A percentile compares a stretch with the other conserved stretches of the same genome.
Conservation (phyloP, 176 grass and related monocot species). For the Poa pratensis region DNA sequence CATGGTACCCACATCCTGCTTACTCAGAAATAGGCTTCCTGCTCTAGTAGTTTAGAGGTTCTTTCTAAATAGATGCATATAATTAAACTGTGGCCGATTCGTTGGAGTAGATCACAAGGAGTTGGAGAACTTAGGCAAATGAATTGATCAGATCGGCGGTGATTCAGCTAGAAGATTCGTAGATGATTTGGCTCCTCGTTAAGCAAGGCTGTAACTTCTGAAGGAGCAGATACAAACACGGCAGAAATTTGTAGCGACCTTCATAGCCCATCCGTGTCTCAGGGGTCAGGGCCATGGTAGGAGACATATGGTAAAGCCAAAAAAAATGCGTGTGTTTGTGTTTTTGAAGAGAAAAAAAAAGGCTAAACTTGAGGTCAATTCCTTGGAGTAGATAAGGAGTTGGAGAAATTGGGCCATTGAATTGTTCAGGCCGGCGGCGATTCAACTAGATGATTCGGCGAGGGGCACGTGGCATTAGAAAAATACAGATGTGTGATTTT, state of each 20-base stretch:
- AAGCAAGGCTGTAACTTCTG: too few species aligned
- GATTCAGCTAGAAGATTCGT: too few species aligned
- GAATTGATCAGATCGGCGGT: too few species aligned
- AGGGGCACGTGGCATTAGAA: background rate
- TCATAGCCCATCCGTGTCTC: background rate
- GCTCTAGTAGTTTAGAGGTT: too few species aligned
- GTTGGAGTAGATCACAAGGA: too few species aligned
- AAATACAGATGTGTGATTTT: background rate
- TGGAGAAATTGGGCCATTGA: background rate
- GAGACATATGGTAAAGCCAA: background rate
- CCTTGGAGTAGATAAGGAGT: background rate
- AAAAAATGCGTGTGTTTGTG: background rate
- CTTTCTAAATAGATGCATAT: too few species aligned
- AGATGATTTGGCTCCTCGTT: too few species aligned
- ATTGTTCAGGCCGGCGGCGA: background rate
- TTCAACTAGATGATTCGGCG: background rate
- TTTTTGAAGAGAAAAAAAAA: background rate
- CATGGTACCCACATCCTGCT: too few species aligned
- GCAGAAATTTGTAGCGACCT: background rate
- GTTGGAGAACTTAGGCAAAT: too few species aligned
- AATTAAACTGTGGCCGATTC: too few species aligned
- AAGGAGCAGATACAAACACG: too few species aligned
- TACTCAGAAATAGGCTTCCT: too few species aligned
- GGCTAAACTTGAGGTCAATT: background rate
- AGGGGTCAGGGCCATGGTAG: background rate